Percentiles rank a stretch among this genome's conserved stretches.
phyloP scores from a whole-genome alignment of 75 land plant species.

The Cryptomeria japonica region DNA sequence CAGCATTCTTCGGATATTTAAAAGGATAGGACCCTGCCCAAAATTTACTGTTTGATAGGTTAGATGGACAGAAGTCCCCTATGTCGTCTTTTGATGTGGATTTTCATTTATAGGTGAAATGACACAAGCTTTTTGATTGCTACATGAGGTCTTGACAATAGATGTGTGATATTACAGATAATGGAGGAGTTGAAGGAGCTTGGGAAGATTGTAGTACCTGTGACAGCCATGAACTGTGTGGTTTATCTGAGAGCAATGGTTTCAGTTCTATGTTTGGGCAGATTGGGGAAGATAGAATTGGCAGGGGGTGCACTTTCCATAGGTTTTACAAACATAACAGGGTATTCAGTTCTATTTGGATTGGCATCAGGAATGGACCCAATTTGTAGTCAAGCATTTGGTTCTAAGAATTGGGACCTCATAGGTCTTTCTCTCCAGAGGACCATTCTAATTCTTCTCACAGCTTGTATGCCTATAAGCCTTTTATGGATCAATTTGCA shows the following conservation, averaged over 20 bases:
- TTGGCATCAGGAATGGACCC: slow-evolving; percentile 90
- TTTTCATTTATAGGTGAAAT: neutral
- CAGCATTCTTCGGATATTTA: neutral
- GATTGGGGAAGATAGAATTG: slow-evolving; percentile 76
- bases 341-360: slow-evolving; percentile 91
- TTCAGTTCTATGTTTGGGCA: slow-evolving; percentile 83
- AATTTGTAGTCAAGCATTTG: slow-evolving; percentile 83
- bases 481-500: slow-evolving; percentile 69
- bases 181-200: slow-evolving; percentile 65
- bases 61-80: neutral
- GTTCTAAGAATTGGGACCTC: slow-evolving; percentile 65
- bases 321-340: slow-evolving; percentile 93
- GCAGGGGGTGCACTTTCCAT: slow-evolving; percentile 91
- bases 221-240: slow-evolving; percentile 66
- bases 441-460: slow-evolving; percentile 61
- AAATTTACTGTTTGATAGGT: neutral
- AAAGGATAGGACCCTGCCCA: neutral
- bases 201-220: slow-evolving; percentile 72
- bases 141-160: neutral
- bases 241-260: slow-evolving; percentile 45
- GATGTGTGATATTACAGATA: slow-evolving; percentile 26
- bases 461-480: slow-evolving; percentile 68
- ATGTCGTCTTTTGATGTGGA: neutral
- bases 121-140: neutral
- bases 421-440: slow-evolving; percentile 74